phyloP scores from a whole-genome alignment of 768 basidiomycete species.

The Macrolepiota albuminosa region DNA sequence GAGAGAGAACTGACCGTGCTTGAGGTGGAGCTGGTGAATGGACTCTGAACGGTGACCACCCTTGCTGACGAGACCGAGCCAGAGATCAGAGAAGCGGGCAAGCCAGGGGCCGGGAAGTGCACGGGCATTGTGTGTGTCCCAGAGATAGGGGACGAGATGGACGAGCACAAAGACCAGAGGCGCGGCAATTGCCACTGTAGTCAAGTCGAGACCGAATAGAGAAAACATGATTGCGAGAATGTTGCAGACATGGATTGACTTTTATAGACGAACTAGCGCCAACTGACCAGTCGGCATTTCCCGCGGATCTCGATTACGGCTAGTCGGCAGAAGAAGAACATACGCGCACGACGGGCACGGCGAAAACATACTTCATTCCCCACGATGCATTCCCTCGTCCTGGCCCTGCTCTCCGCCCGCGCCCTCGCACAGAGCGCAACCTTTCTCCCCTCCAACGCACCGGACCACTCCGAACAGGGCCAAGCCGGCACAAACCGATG shows the following conservation, averaged over 20 bases:
- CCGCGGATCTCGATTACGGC: background rate
- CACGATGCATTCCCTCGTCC: background rate
- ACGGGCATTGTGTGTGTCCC: conserved; percentile 57
- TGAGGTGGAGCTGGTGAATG: conserved; percentile 69
- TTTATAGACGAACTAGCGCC: background rate
- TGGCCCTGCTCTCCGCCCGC: background rate
- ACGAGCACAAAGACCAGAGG: conserved; percentile 26
- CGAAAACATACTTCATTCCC: background rate
- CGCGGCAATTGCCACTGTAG: conserved; percentile 21
- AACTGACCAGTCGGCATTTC: background rate
- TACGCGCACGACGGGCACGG: background rate
- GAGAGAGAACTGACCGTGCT: conserved; percentile 50
- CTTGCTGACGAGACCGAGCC: conserved; percentile 63
- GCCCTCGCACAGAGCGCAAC: conserved; percentile 29
- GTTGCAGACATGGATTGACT: no score
- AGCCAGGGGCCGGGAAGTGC: conserved; percentile 63
- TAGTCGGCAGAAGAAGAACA: background rate
- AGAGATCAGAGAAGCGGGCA: conserved; percentile 68
- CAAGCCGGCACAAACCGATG: conserved; percentile 66
- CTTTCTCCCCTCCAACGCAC: conserved; percentile 44
- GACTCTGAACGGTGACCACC: conserved; percentile 72
- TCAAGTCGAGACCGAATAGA: conserved; percentile 1
- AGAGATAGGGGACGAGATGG: conserved; percentile 46
- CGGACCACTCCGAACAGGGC: conserved; percentile 47
- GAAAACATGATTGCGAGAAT: background rate